Conservation (phyloP, 257 asterid genomes). For the Leonotis leonurus region DNA sequence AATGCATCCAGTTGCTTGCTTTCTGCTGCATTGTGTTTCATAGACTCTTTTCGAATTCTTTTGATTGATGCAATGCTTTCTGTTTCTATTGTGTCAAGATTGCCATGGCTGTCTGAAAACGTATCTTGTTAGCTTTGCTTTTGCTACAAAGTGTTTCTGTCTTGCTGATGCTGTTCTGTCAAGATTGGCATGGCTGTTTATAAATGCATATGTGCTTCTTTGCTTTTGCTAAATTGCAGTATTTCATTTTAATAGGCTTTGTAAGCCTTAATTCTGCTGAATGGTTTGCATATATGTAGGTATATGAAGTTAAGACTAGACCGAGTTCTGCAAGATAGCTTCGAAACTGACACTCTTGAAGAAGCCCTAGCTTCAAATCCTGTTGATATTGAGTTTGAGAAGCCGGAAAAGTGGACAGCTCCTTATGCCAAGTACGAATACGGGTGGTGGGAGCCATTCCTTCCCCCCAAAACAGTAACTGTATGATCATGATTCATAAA, state of each 20-base stretch:
- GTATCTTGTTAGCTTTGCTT: too few species aligned
- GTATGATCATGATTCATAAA: conserved; percentile 59
- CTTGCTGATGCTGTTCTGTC: too few species aligned
- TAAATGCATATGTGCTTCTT: neutral
- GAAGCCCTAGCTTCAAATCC: conserved; percentile 82
- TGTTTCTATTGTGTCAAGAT: too few species aligned
- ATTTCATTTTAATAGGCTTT: neutral
- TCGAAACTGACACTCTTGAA: conserved; percentile 60
- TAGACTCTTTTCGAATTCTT: too few species aligned
- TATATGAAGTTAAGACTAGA: conserved; percentile 86
- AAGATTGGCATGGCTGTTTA: neutral
- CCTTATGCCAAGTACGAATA: conserved; percentile 77
- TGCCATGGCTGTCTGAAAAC: too few species aligned
- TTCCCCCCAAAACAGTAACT: conserved; percentile 41
- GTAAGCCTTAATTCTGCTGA: neutral
- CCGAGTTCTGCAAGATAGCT: conserved; percentile 74
- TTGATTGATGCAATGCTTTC: neutral
- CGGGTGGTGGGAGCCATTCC: conserved; percentile 91
- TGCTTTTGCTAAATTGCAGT: neutral
- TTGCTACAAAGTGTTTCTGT: too few species aligned
- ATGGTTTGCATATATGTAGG: conserved; percentile 29
- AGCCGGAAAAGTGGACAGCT: conserved; percentile 82
- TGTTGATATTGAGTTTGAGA: conserved; percentile 51
- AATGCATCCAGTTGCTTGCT: too few species aligned
- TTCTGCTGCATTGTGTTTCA: too few species aligned